Evolutionary conservation across 495 filamentous ascomycete genomes (phyloP), one percentile per base, ranked within the genome.

Genomic region (Penicillium herquei): DNA sequence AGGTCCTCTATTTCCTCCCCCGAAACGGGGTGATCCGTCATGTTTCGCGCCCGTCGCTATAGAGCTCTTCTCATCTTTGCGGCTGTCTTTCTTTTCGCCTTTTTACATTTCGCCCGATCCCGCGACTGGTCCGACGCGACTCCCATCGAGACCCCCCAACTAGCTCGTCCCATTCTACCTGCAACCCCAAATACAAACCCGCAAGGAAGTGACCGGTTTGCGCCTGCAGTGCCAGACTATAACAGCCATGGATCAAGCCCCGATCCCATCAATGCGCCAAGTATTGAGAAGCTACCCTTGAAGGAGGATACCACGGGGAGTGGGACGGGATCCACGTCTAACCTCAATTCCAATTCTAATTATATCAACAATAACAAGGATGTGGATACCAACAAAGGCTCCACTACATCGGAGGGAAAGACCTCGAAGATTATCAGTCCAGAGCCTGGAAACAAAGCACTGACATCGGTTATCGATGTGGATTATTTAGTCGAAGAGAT

Each of bases 1-100:
- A 26, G 21, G 30, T 4, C 18, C 13, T 17, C 35, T 32, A 49
- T 34, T 49, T 34, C 6, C 21, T 13, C 31, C 46, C 14, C 26
- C 16, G 34, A 21, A 40, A 30, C 12, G 18, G 16, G 49, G 49
- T 18, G 21, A 49, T 6, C 60, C 67, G 73, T 60, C 46, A 92
- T 94, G 91, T 74, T 89, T 54, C 87, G 89, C 39, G 70, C 88
- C 58, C 86, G 91, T 49, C 81, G 90, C 71, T 93, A 91, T 63
- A 85, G 91, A 51, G 76, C 87, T 45, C 87, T 90, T 56, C 65
- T 92, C 45, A 71, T 89, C 59, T 87, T 89, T 65, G 84, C 89
- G 44, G 78, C 84, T 48, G 68, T 89, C 45, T 70, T 86, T 47
- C 70, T 87, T 31, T 70, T 91, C 41, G 72, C 84, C 13, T 69